Conservation (phyloP, 805 yeast genomes). For the Metschnikowia colocasiae region DNA sequence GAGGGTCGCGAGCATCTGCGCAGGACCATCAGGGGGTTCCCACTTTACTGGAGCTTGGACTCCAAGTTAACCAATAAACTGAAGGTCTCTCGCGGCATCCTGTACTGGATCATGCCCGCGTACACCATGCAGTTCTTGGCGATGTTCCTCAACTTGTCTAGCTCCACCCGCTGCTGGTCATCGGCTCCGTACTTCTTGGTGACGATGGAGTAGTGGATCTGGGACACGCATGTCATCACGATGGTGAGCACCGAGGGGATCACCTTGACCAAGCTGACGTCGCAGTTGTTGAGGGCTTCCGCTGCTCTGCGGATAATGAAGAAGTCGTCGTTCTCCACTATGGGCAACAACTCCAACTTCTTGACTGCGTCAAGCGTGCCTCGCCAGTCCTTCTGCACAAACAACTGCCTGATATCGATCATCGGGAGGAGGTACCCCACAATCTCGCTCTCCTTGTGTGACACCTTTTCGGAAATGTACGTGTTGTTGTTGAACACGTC, state of each 20-base stretch:
- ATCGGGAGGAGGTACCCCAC: conserved; percentile 62
- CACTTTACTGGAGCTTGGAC: conserved; percentile 26
- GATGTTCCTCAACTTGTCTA: conserved; percentile 49
- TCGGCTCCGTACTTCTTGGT: conserved; percentile 42
- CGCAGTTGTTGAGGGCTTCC: conserved; percentile 49
- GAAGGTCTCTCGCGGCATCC: conserved; percentile 85
- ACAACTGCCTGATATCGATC: conserved; percentile 61
- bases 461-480: conserved; percentile 54
- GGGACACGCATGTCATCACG: conserved; percentile 73
- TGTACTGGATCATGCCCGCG: conserved; percentile 91
- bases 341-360: conserved; percentile 64
- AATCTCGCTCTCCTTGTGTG: conserved; percentile 56
- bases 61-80: conserved; percentile 66
- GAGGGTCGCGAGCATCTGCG: no score
- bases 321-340: conserved; percentile 45
- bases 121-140: conserved; percentile 89
- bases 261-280: conserved; percentile 71
- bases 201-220: conserved; percentile 45
- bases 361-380: conserved; percentile 53
- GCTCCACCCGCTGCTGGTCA: conserved; percentile 49
- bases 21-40: no score
- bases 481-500: conserved; percentile 51
- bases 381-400: conserved; percentile 56
- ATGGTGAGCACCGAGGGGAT: conserved; percentile 77
- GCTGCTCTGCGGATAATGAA: conserved; percentile 61